These are phyloP conservation scores for Fusarium poae DNA, from an alignment of 2,329 filamentous ascomycete genomes.

Conservation along the genomic window DNA sequence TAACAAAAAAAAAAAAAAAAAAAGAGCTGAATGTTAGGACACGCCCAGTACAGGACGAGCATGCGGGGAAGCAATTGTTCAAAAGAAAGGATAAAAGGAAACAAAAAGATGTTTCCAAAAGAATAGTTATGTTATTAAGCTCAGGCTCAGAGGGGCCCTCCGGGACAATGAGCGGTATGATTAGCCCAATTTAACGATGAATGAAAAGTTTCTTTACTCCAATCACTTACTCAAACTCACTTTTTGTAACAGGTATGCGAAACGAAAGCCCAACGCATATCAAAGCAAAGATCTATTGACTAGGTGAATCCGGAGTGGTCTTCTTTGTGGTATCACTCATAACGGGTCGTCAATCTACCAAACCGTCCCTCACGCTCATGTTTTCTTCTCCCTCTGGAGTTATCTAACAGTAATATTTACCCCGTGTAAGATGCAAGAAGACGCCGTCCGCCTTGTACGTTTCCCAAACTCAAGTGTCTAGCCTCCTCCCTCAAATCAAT, in stretches of 20 bases:
- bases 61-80: slow-evolving; percentile 1
- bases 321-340: slow-evolving; percentile 49
- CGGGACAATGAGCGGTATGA: slow-evolving; percentile 12
- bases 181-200: slow-evolving; percentile 34
- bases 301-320: slow-evolving; percentile 48
- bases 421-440: slow-evolving; percentile 46
- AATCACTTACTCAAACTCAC: slow-evolving; percentile 12
- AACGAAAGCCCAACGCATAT: slow-evolving; percentile 5
- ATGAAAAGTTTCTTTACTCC: slow-evolving; percentile 33
- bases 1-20: neutral
- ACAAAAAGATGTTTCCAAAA: slow-evolving; percentile 11
- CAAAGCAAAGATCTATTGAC: slow-evolving; percentile 49
- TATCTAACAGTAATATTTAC: slow-evolving; percentile 43
- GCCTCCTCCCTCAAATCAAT: slow-evolving; percentile 17
- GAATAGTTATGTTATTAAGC: slow-evolving; percentile 17
- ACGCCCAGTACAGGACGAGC: slow-evolving; percentile 6
- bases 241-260: neutral
- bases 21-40: slow-evolving; percentile 4
- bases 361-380: slow-evolving; percentile 36
- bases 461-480: slow-evolving; percentile 40
- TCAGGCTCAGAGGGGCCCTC: slow-evolving; percentile 20
- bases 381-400: slow-evolving; percentile 31
- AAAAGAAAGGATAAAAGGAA: slow-evolving; percentile 14
- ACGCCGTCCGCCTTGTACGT: slow-evolving; percentile 46
- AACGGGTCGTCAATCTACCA: slow-evolving; percentile 47